phyloP scores from a whole-genome alignment of 148 eudicot genomes.

The Rhododendron ovatum region DNA sequence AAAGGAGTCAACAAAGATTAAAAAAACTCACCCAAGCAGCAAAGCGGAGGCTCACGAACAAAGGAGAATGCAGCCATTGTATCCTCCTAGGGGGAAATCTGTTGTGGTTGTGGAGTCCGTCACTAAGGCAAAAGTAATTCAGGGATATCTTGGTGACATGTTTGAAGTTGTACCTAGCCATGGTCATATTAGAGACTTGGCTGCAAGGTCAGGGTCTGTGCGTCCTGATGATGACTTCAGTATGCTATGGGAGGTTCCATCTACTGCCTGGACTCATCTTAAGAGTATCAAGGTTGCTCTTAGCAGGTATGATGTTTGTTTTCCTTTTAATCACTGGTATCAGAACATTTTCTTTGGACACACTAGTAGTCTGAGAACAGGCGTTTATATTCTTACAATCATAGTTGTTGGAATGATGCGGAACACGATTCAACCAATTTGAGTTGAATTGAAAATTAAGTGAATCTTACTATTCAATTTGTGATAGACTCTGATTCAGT shows the following conservation, averaged over 20 bases:
- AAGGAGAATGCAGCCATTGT: conserved; percentile 45
- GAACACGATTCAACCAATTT: background rate
- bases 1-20: conserved; percentile 20
- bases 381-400: background rate
- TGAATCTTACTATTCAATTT: background rate
- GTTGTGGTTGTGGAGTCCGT: conserved; percentile 87
- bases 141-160: conserved; percentile 94
- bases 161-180: conserved; percentile 92
- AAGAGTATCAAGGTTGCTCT: conserved; percentile 91
- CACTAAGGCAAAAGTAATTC: conserved; percentile 94
- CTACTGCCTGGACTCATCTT: conserved; percentile 97
- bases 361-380: background rate
- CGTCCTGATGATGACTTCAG: conserved; percentile 92
- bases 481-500: background rate
- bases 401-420: background rate
- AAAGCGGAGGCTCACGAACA: conserved; percentile 34
- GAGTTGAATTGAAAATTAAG: background rate
- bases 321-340: background rate
- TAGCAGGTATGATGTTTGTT: conserved; percentile 51
- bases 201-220: conserved; percentile 94
- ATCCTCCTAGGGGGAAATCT: conserved; percentile 81
- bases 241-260: conserved; percentile 99
- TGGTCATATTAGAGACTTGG: conserved; percentile 99
- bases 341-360: background rate
- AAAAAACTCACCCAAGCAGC: conserved; percentile 22